These are phyloP conservation scores for Aschersonia sp. DNA, from an alignment of 2,329 filamentous ascomycete genomes.

Conservation along the genomic window DNA sequence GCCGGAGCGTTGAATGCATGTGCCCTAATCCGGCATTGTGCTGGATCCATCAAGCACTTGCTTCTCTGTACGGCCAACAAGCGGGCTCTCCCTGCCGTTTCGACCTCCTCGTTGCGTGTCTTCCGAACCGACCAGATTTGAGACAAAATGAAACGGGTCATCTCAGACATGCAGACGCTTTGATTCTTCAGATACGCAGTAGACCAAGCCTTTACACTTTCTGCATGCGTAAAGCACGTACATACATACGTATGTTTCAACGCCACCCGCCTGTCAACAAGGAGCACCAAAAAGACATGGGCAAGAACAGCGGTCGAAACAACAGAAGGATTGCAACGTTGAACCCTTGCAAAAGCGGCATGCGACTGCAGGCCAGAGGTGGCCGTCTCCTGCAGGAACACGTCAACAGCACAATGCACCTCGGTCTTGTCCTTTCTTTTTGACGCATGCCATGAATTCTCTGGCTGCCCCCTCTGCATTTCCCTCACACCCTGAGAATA, in stretches of 20 bases:
- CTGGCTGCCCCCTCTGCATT: neutral
- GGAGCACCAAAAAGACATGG: neutral
- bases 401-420: neutral
- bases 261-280: neutral
- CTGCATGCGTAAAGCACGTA: too few species aligned
- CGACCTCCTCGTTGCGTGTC: neutral
- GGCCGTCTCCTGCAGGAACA: neutral
- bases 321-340: too few species aligned
- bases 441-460: too few species aligned
- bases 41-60: neutral
- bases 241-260: neutral
- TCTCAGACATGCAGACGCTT: neutral
- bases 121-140: neutral
- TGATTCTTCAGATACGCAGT: neutral
- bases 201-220: too few species aligned
- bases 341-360: neutral
- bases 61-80: too few species aligned
- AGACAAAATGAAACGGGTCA: neutral
- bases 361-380: neutral
- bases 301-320: too few species aligned
- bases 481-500: too few species aligned
- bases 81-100: too few species aligned
- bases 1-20: neutral
- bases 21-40: neutral
- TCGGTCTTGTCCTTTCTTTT: too few species aligned